Evolutionary conservation across 192 early-diverging fungal species (phyloP).

Genomic region (Backusella macrospora): DNA sequence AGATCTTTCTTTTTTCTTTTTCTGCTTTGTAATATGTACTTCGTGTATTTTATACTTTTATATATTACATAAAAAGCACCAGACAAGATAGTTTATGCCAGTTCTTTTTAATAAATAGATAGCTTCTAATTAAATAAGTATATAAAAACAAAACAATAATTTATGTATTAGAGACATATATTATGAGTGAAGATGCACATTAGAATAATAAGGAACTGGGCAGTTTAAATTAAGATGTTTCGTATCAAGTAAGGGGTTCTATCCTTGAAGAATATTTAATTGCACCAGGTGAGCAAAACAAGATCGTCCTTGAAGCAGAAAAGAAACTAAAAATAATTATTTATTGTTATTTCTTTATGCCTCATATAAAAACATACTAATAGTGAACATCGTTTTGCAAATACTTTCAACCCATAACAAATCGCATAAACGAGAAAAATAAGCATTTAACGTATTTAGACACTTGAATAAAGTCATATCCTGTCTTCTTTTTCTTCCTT

Average conservation of each 20-base stretch:
- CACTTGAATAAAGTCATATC: neutral
- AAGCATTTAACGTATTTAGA: neutral
- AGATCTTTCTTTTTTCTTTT: no score
- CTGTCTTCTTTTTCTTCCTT: neutral
- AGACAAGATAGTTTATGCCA: neutral
- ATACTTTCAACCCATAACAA: no score
- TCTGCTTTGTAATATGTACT: no score
- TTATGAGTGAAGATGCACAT: neutral
- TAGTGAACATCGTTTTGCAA: neutral
- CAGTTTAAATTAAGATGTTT: slow-evolving; percentile 13
- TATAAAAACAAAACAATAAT: neutral
- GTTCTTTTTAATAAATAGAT: neutral
- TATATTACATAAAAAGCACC: neutral
- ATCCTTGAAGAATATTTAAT: neutral
- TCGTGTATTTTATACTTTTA: no score
- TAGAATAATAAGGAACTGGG: neutral
- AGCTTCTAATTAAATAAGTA: neutral
- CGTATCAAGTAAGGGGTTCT: neutral
- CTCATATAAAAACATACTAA: neutral
- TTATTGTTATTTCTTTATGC: neutral
- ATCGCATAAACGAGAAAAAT: neutral
- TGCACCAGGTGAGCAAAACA: slow-evolving; percentile 9
- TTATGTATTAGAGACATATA: neutral
- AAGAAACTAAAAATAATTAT: slow-evolving; percentile 6
- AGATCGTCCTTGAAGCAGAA: neutral